Evolutionary conservation across 495 filamentous ascomycete genomes (phyloP), one percentile per base, ranked within the genome.

Genomic region (Clohesyomyces aquaticus): DNA sequence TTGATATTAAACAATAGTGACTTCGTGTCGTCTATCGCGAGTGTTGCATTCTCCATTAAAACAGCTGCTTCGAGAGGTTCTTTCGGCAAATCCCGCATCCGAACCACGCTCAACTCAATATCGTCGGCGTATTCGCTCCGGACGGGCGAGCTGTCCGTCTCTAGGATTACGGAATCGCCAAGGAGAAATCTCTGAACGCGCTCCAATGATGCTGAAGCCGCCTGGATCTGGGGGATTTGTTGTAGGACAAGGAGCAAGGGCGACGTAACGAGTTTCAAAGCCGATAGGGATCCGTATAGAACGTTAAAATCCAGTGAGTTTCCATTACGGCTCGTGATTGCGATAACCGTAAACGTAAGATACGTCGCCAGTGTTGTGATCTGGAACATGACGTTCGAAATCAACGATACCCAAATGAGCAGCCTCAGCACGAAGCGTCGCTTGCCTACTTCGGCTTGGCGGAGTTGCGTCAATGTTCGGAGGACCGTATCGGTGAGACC

Each of bases 321-420:
- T 1, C 50, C 41, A 10, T 43, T 32, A 2, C 8, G 22, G 18
- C 23, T 61, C 1, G 19, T 11, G 12, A 66, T 6, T 23, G 26
- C 46, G 18, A 65, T 65, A 50, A 54, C 26, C 3, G 42, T 57
- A 19, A 55, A 66, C 21, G 49, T 41, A 16, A 50, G 22, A 42
- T 61, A 66, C 18, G 63, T 61, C 2, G 49, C 32, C 9, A 66
- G 25, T n/a, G 50, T 56, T 22, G 57, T 59, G 6, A 66, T 22
- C 27, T 67, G 59, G 26, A 63, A 67, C 18, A 61, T 54, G 4
- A 50, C 12, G 27, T 67, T 63, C 3, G 59, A 57, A 16, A 65
- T 38, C 1, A 59, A 21, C 2, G 53, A 16, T 16, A 59, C 25
- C 54, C 62, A 59, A 18, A 65, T 12, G 47, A 59, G 46, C n/a